These are phyloP conservation scores for Xylaria sp. DNA, from an alignment of 2,329 filamentous ascomycete genomes.

Conservation along the genomic window DNA sequence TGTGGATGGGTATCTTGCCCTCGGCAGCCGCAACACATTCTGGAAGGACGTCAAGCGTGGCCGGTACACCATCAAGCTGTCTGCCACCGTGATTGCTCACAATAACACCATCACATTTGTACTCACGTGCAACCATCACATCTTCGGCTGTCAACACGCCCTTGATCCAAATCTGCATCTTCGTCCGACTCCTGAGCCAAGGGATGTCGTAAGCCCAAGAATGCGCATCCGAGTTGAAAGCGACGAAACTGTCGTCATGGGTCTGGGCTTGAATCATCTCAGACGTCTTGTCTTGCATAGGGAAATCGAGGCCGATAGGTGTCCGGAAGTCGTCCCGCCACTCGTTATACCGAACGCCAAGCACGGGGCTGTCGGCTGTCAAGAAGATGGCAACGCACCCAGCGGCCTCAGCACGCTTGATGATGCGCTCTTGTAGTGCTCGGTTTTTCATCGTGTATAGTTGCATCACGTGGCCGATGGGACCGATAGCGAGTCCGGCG, in stretches of 20 bases:
- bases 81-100: conserved; percentile 9
- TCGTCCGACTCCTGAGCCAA: conserved; percentile 5
- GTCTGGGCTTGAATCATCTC: conserved; percentile 35
- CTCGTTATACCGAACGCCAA: conserved; percentile 63
- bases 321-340: conserved; percentile 62
- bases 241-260: conserved; percentile 42
- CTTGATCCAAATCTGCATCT: conserved; percentile 9
- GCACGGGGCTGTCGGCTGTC: conserved; percentile 63
- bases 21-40: conserved; percentile 7
- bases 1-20: conserved; percentile 1
- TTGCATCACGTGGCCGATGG: conserved; percentile 63
- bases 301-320: conserved; percentile 48
- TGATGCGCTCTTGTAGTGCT: conserved; percentile 54
- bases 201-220: conserved; percentile 8
- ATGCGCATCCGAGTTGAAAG: conserved; percentile 10
- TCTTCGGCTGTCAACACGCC: conserved; percentile 8
- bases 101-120: not conserved
- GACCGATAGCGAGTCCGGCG: conserved; percentile 51
- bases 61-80: not conserved
- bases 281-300: conserved; percentile 30
- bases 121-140: conserved; percentile 7
- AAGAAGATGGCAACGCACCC: conserved; percentile 65
- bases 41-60: conserved; percentile 5
- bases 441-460: conserved; percentile 63
- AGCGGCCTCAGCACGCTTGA: conserved; percentile 54